Conservation (phyloP, 331 rosid genomes). For the Prunus yedoensis region DNA sequence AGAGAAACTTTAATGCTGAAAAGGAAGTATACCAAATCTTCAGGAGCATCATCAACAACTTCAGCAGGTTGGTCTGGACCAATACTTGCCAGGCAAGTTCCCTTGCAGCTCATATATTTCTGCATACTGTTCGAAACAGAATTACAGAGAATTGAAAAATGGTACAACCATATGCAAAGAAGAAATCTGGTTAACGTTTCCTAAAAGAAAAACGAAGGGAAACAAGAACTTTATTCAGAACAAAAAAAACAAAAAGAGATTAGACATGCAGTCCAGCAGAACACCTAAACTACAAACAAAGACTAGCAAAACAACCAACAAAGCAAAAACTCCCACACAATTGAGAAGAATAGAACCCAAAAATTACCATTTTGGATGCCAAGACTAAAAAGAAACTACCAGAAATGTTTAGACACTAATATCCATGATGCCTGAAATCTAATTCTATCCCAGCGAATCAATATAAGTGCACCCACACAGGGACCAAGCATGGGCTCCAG, state of each 20-base stretch:
- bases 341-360: neutral
- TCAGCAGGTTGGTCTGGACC: conserved; percentile 98
- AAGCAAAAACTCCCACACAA: neutral
- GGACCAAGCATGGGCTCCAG: too few relatives aligned
- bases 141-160: neutral
- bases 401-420: neutral
- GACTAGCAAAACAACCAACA: neutral
- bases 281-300: neutral
- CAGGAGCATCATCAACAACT: conserved; percentile 83
- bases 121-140: conserved; percentile 56
- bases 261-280: neutral
- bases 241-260: neutral
- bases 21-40: conserved; percentile 59
- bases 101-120: conserved; percentile 86
- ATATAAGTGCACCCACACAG: neutral
- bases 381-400: neutral
- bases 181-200: neutral
- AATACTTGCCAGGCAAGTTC: conserved; percentile 78
- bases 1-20: conserved; percentile 15
- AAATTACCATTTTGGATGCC: neutral
- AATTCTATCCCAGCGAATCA: too few relatives aligned
- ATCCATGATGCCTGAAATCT: too few relatives aligned
- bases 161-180: neutral
- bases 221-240: neutral
- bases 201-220: neutral